Base-by-base conservation (phyloP, 352 stramenopile species). In the Phytophthora cryptogea region DNA sequence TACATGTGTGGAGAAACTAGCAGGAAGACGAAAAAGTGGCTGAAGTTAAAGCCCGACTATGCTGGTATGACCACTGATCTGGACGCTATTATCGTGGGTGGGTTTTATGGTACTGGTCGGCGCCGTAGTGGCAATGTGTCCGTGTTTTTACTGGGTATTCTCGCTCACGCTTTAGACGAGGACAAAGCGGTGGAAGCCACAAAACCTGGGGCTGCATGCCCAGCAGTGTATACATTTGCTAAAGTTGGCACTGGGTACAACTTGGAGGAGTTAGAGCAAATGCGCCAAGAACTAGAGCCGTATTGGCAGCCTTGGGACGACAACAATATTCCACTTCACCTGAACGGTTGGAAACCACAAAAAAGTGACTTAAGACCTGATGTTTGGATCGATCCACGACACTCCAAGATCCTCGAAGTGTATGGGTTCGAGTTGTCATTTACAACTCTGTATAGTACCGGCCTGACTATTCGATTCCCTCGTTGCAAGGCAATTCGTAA, bases 11-110 rank as follows among this genome's bases (percentile, higher is more conserved):
- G 84, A 23, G 86, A 95, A 55, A 88, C 64, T 42, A 90, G 83
- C 54, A 75, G 84, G 3, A 86, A 86, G 62, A 74, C 81, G 11
- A 89, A 91, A 57, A 90, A 83, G 26, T 95, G 86, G 86, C 74
- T 95, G 67, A 95, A 95, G 43, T 67, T 95, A 36, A 95, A 95
- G 48, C 85, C 85, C 5, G 84, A 95, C 63, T 95, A 94, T 52
- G 86, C 85, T 2, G 86, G 84, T 8, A 93, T 95, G 81, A 90
- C 85, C 8, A 91, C 81, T 13, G 81, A 93, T 35, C 46, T 95
- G 8, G 85, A 95, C 46, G 73, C 81, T 39, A 49, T 95, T 16
- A 93, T 95, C 49, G 66, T 95, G 17, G 86, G 85, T 13, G 86
- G 83, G 6, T 92, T 89, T 55, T 95, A 95, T 40, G 85, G 86